phyloP scores from a whole-genome alignment of 2,329 filamentous ascomycete species.

The Septoria petroselini region DNA sequence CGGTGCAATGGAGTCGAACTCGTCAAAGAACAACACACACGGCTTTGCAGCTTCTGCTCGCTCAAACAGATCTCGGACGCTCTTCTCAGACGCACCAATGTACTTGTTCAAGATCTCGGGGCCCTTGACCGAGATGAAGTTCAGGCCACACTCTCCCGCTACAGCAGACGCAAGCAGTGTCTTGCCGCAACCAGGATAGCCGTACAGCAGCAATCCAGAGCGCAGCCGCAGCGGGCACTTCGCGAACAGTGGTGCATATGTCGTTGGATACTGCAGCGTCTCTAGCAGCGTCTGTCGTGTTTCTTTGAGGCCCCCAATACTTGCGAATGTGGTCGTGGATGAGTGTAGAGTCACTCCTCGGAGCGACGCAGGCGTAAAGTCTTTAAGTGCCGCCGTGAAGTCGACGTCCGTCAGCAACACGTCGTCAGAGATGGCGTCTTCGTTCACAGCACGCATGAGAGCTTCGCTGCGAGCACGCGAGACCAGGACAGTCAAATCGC shows the following conservation, averaged over 20 bases:
- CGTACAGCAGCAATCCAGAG: constrained; percentile 88
- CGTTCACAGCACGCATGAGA: constrained; percentile 72
- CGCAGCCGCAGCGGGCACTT: constrained; percentile 92
- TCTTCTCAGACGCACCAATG: constrained; percentile 96
- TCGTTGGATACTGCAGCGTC: constrained; percentile 94
- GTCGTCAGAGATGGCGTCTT: constrained; percentile 43
- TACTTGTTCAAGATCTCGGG: constrained; percentile 99
- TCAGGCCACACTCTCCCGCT: constrained; percentile 95
- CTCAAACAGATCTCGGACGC: constrained; percentile 90
- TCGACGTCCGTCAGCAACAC: constrained; percentile 69
- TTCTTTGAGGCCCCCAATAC: constrained; percentile 81
- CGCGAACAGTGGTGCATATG: constrained; percentile 95
- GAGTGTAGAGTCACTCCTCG: constrained; percentile 92
- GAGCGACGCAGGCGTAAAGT: constrained; percentile 91
- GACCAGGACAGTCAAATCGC: constrained; percentile 81
- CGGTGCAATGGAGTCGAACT: constrained; percentile 96
- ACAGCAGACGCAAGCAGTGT: constrained; percentile 93
- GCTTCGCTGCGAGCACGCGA: constrained; percentile 87
- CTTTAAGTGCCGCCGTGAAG: constrained; percentile 79
- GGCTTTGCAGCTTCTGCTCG: constrained; percentile 85
- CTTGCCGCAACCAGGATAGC: constrained; percentile 94
- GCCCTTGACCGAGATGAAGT: constrained; percentile 97
- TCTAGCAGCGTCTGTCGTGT: constrained; percentile 91
- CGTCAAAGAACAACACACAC: constrained; percentile 96
- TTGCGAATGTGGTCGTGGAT: constrained; percentile 86